Conservation (phyloP, 1,139 yeast species). For the Magnusiomyces suaveolens region DNA sequence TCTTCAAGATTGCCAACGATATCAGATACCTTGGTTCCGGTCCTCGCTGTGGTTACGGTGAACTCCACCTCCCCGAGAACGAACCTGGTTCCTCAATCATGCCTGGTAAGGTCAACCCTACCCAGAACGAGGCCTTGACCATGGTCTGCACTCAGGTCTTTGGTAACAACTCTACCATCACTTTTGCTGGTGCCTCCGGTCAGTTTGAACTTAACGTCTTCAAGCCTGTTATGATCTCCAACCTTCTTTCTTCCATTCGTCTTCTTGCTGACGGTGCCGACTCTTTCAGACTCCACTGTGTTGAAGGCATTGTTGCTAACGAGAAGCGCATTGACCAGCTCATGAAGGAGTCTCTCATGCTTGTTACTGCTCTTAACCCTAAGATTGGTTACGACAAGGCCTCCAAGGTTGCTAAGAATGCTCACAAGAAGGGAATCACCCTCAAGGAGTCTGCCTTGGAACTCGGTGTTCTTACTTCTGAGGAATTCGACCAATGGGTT, state of each 20-base stretch:
- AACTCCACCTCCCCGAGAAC: slow-evolving; percentile 87
- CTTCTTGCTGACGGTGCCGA: slow-evolving; percentile 78
- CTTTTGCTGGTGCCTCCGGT: slow-evolving; percentile 97
- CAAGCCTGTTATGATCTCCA: slow-evolving; percentile 91
- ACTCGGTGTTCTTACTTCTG: slow-evolving; percentile 68
- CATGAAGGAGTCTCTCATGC: slow-evolving; percentile 90
- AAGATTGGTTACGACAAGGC: slow-evolving; percentile 97
- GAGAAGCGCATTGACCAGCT: slow-evolving; percentile 74
- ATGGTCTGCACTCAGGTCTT: slow-evolving; percentile 97
- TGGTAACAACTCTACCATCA: slow-evolving; percentile 91
- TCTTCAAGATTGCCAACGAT: slow-evolving; percentile 94
- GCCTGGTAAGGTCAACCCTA: slow-evolving; percentile 99
- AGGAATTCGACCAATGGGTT: slow-evolving; percentile 93
- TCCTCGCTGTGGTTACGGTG: slow-evolving; percentile 99
- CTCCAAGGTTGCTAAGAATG: slow-evolving; percentile 95
- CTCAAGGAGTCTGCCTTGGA: slow-evolving; percentile 90
- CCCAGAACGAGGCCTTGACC: slow-evolving; percentile 96
- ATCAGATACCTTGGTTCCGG: slow-evolving; percentile 97
- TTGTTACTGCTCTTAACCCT: slow-evolving; percentile 97
- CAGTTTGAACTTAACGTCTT: slow-evolving; percentile 96
- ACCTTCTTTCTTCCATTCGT: slow-evolving; percentile 78
- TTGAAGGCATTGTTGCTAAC: slow-evolving; percentile 88
- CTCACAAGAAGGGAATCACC: slow-evolving; percentile 95
- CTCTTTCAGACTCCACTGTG: slow-evolving; percentile 90
- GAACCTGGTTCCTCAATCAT: slow-evolving; percentile 98